A percentile compares a stretch with the other conserved stretches of the same genome.
Conservation (phyloP, 371 early-diverging fungal species). For the Rhizopus delemar region DNA sequence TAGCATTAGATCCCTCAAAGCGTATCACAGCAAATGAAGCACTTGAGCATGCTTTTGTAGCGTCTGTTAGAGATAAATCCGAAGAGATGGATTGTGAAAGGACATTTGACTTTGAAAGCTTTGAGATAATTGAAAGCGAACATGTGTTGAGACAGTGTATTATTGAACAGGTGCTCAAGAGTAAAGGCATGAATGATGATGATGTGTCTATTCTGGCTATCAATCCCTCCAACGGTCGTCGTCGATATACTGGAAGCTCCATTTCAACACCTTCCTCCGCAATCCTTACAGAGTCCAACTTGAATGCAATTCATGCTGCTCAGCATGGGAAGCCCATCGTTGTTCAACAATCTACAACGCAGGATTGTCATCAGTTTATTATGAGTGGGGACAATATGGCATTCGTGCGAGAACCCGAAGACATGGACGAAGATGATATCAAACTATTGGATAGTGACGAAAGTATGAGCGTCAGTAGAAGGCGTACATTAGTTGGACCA, state of each 20-base stretch:
- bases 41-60: conserved; percentile 81
- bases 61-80: conserved; percentile 45
- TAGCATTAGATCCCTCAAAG: conserved; percentile 82
- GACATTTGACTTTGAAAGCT: conserved; percentile 48
- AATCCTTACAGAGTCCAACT: conserved; percentile 34
- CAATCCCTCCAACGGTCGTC: conserved; percentile 10
- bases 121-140: conserved; percentile 45
- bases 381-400: conserved; percentile 17
- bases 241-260: conserved; percentile 46
- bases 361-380: conserved; percentile 6
- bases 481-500: conserved; percentile 26
- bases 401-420: conserved; percentile 35
- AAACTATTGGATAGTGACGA: conserved; percentile 30
- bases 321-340: conserved; percentile 32
- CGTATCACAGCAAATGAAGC: conserved; percentile 84
- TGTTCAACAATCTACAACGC: conserved; percentile 7
- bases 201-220: conserved; percentile 5
- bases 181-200: conserved; percentile 13
- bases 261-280: conserved; percentile 45
- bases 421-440: conserved; percentile 35
- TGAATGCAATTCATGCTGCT: conserved; percentile 37
- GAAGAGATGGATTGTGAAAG: conserved; percentile 44
- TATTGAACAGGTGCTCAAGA: conserved; percentile 37
- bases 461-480: conserved; percentile 16
- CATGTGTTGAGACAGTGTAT: conserved; percentile 41